Base-by-base conservation (phyloP, 1,284 basidiomycete species). In the Cryptococcus wingfieldii region DNA sequence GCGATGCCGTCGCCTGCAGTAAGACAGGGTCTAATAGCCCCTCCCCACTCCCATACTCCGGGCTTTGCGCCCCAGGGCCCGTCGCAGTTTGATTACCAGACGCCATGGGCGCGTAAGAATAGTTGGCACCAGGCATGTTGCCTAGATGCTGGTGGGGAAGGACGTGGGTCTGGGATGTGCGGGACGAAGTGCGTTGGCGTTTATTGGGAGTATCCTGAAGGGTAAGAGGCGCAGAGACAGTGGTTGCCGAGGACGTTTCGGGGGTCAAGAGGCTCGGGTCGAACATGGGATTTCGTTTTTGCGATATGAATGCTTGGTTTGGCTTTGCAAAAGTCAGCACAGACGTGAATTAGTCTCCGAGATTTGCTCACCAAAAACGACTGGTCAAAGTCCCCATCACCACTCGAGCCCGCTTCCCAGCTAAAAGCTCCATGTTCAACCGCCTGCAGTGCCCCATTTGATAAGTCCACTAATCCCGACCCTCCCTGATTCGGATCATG, bases 331-430 rank as follows among this genome's bases (percentile, higher is more conserved):
- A 38, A 13, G 46, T 18, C 14, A 47, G 45, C 18, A 7, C 18
- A 37, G 19, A 50, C 25, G 5, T 8, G 6, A 6, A 34, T 34
- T 34, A 8, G 31, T 48, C 8, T 28, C 37, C 25, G 31, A 47
- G 4, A 19, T 13, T 39, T 13, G 62, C 66, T 60, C 51, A 70
- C 68, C 14, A 56, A 55, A 50, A 72, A 69, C 19, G 63, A 59
- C 1, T 60, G 58, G 12, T 70, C 69, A 27, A 66, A 63, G 27
- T 63, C 64, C 19, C 54, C 58, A 34, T 65, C 60, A 7, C 60
- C 60, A 48, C 59, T 56, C 12, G 59, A 27, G 41, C 16, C 46
- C 31, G 38, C 34, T 37, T 50, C 47, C 63, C 58, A 61, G 23
- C 50, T 59, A 46, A 55, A 57, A 12, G 47, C 51, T n/a, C 51